phyloP scores from a whole-genome alignment of 345 rosid genomes.

The Linum lewisii region DNA sequence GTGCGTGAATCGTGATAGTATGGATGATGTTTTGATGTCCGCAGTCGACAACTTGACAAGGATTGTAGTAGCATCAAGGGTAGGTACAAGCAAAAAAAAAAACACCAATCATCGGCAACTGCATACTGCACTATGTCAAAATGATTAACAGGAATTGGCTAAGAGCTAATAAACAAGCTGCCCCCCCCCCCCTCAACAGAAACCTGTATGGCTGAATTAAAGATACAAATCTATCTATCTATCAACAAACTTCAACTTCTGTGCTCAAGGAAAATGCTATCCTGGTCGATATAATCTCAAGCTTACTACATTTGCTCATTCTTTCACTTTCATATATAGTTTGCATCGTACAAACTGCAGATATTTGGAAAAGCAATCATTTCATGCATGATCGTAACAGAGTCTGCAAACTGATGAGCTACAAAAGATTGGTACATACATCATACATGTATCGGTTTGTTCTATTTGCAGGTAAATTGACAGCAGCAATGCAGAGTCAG shows the following conservation, averaged over 20 bases:
- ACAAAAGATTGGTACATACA: background rate
- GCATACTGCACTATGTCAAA: slow-evolving; percentile 49
- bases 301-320: too few species aligned
- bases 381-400: slow-evolving; percentile 51
- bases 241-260: too few species aligned
- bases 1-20: too few species aligned
- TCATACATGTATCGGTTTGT: slow-evolving; percentile 25
- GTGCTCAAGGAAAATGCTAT: too few species aligned
- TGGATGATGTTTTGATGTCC: slow-evolving; percentile 39
- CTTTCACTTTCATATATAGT: background rate
- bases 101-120: slow-evolving; percentile 40
- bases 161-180: slow-evolving; percentile 12
- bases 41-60: slow-evolving; percentile 66
- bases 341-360: background rate
- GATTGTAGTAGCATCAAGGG: slow-evolving; percentile 48
- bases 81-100: slow-evolving; percentile 43
- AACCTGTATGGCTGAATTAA: background rate
- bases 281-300: background rate
- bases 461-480: slow-evolving; percentile 75
- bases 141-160: slow-evolving; percentile 42
- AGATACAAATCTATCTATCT: too few species aligned
- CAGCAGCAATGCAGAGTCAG: slow-evolving; percentile 43
- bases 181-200: background rate
- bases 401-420: slow-evolving; percentile 37
- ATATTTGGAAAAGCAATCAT: slow-evolving; percentile 22